Evolutionary conservation across 495 filamentous ascomycete genomes (phyloP).

Genomic region (Penicillium cataractarum): DNA sequence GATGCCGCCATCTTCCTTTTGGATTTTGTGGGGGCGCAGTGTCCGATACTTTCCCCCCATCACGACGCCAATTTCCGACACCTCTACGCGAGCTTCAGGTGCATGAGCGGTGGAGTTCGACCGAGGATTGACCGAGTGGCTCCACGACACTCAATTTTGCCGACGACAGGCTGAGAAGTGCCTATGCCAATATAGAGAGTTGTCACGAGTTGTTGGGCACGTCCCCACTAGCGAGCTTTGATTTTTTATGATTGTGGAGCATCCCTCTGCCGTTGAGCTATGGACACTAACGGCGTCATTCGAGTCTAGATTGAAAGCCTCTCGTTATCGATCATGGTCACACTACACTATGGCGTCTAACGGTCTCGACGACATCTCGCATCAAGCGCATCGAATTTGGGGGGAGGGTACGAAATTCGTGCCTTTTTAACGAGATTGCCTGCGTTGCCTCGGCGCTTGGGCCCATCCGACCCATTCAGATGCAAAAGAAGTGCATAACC

Average conservation of each 20-base stretch:
- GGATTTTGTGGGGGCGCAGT: not conserved
- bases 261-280: not conserved
- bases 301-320: not conserved
- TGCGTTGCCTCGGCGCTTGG: conserved; percentile 27
- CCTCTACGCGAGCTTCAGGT: not conserved
- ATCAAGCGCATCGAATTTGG: not conserved
- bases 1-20: not conserved
- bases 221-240: not conserved
- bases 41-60: no score
- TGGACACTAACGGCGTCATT: not conserved
- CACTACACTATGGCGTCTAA: not conserved
- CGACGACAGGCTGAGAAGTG: not conserved
- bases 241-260: not conserved
- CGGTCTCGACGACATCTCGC: not conserved
- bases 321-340: not conserved
- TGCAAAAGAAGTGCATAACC: not conserved
- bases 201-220: not conserved
- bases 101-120: not conserved
- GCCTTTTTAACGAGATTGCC: conserved; percentile 6
- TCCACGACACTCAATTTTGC: not conserved
- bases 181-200: not conserved
- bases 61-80: not conserved
- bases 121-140: not conserved
- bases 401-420: not conserved
- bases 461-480: conserved; percentile 11